Conservation (phyloP, 106 monocot genomes). For the Hemerocallis citrina region DNA sequence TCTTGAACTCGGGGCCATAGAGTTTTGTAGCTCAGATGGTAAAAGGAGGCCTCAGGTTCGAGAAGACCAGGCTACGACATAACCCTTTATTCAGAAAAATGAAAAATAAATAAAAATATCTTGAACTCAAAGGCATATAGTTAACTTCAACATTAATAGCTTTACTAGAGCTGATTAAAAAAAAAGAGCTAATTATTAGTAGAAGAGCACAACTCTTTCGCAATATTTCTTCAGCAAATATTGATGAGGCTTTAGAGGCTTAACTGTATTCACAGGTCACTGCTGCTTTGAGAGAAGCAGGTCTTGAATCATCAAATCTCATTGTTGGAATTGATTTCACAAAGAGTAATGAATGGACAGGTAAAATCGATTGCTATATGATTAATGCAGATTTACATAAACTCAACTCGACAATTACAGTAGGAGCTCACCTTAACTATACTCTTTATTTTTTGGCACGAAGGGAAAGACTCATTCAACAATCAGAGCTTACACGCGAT, state of each 20-base stretch:
- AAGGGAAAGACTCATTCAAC: constrained; percentile 49
- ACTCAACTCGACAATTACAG: not conserved
- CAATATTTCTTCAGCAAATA: not conserved
- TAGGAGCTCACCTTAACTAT: too few species aligned
- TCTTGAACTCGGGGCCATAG: too few species aligned
- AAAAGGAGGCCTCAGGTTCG: too few species aligned
- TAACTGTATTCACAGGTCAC: constrained; percentile 6
- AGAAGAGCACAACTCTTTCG: not conserved
- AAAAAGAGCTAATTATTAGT: not conserved
- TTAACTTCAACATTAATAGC: not conserved
- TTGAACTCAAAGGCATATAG: not conserved
- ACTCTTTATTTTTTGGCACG: too few species aligned
- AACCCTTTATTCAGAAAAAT: not conserved
- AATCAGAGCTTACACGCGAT: constrained; percentile 49
- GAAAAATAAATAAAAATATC: not conserved
- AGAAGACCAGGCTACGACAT: too few species aligned
- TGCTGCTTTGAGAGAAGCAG: constrained; percentile 16
- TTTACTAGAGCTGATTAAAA: not conserved
- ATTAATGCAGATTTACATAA: not conserved
- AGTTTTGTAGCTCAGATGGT: too few species aligned
- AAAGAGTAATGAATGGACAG: constrained; percentile 27
- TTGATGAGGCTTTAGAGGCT: not conserved
- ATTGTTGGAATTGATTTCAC: constrained; percentile 26
- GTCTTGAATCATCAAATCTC: constrained; percentile 25
- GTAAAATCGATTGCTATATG: not conserved